Evolutionary conservation across 345 rosid genomes (phyloP).

Genomic region (Citrus unshiu): DNA sequence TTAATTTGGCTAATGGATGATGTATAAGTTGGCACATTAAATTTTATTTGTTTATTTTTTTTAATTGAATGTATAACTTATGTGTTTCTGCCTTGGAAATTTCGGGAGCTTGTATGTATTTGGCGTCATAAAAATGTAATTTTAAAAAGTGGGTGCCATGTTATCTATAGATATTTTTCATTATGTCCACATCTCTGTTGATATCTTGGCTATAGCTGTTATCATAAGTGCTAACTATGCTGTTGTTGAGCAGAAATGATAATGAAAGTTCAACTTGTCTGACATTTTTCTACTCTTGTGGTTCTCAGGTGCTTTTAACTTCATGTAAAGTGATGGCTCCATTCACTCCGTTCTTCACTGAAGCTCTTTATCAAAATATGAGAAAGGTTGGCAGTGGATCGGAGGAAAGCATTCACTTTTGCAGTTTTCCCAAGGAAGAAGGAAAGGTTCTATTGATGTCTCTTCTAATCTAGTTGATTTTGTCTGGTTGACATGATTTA

Average conservation of each 20-base stretch:
- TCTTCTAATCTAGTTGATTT: background rate
- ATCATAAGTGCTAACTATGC: background rate
- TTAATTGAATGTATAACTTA: background rate
- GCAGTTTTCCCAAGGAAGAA: conserved; percentile 76
- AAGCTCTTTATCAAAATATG: conserved; percentile 89
- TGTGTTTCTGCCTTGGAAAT: background rate
- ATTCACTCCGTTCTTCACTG: conserved; percentile 98
- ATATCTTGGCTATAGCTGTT: background rate
- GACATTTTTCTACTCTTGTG: conserved; percentile 8
- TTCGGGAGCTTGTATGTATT: background rate
- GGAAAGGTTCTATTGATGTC: conserved; percentile 54
- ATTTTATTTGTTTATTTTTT: too few relatives aligned
- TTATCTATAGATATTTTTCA: background rate
- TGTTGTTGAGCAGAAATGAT: background rate
- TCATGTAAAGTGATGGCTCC: conserved; percentile 98
- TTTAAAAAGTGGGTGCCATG: background rate
- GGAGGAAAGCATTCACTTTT: conserved; percentile 87
- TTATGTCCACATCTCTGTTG: background rate
- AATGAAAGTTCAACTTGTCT: background rate
- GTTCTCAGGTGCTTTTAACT: conserved; percentile 81
- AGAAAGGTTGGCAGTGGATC: conserved; percentile 65
- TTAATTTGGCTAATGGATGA: too few relatives aligned
- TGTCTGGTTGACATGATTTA: background rate
- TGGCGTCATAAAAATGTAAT: background rate
- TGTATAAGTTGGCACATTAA: background rate